A percentile compares a stretch with the other conserved stretches of the same genome.
These are phyloP conservation scores for Cystobasidiopsis lactophilus DNA, from an alignment of 768 basidiomycete species.

Conservation along the genomic window DNA sequence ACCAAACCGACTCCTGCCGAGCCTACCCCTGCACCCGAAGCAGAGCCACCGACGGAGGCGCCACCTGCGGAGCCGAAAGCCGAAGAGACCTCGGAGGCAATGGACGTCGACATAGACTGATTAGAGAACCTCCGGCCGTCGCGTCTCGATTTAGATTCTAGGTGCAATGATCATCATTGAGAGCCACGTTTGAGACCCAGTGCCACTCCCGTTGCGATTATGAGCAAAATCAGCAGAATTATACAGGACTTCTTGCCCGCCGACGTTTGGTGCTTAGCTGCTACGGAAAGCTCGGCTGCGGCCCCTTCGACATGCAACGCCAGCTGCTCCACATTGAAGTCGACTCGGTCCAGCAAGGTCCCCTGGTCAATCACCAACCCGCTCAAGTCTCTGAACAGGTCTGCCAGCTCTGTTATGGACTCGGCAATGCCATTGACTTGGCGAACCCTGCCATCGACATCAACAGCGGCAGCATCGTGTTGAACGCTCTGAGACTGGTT, in stretches of 20 bases:
- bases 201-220: slow-evolving; percentile 34
- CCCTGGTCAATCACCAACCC: slow-evolving; percentile 92
- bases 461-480: slow-evolving; percentile 24
- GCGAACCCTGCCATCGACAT: slow-evolving; percentile 34
- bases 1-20: slow-evolving; percentile 29
- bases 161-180: too few species aligned
- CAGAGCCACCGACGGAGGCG: slow-evolving; percentile 18
- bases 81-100: slow-evolving; percentile 17
- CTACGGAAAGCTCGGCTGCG: slow-evolving; percentile 58
- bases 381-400: slow-evolving; percentile 87
- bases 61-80: slow-evolving; percentile 16
- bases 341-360: slow-evolving; percentile 81
- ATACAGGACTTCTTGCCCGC: slow-evolving; percentile 85
- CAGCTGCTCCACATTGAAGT: slow-evolving; percentile 92
- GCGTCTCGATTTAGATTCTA: too few species aligned
- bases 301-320: slow-evolving; percentile 59
- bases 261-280: slow-evolving; percentile 74
- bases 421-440: slow-evolving; percentile 78
- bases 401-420: slow-evolving; percentile 73
- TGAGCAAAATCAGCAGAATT: slow-evolving; percentile 68
- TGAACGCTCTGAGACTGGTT: slow-evolving; percentile 14
- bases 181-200: too few species aligned
- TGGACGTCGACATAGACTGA: slow-evolving; percentile 25
- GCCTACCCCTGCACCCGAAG: slow-evolving; percentile 16
- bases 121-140: too few species aligned